A percentile compares a stretch with the other conserved stretches of the same genome.
These are phyloP conservation scores for Tubosaeta sp. DNA, from an alignment of 768 basidiomycete genomes.

Conservation along the genomic window DNA sequence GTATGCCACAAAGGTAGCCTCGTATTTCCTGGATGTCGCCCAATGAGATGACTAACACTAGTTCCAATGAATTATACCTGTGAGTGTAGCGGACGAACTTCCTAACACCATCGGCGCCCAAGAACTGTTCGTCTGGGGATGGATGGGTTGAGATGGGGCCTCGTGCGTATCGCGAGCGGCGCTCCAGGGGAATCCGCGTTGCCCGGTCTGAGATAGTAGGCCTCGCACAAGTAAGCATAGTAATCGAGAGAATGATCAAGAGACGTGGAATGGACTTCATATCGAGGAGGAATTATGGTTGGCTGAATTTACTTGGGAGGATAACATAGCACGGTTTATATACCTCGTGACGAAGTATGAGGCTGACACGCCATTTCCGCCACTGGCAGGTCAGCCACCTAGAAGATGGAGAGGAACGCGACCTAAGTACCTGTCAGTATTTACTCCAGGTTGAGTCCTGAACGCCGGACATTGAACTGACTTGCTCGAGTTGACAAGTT, in stretches of 20 bases:
- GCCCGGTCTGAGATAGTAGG: slow-evolving; percentile 6
- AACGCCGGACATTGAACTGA: too few species aligned
- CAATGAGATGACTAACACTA: not conserved
- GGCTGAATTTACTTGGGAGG: not conserved
- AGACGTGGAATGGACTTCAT: slow-evolving; percentile 7
- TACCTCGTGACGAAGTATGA: not conserved
- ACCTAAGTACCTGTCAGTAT: too few species aligned
- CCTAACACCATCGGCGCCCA: not conserved
- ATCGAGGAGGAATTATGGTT: not conserved
- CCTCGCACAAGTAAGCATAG: not conserved
- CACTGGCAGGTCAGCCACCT: not conserved
- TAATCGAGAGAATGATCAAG: slow-evolving; percentile 2
- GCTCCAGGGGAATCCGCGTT: slow-evolving; percentile 7
- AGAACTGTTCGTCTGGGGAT: not conserved
- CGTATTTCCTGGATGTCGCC: slow-evolving; percentile 34
- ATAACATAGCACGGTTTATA: slow-evolving; percentile 1
- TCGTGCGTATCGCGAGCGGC: not conserved
- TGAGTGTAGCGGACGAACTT: slow-evolving; percentile 2
- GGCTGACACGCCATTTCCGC: slow-evolving; percentile 12
- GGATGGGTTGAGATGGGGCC: not conserved
- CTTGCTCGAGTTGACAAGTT: too few species aligned
- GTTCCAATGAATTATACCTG: not conserved
- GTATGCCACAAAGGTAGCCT: slow-evolving; percentile 38
- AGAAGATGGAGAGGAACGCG: too few species aligned
- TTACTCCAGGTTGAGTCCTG: too few species aligned